phyloP scores from a whole-genome alignment of 2,329 filamentous ascomycete genomes.

The Ascochyta viciae-villosae region DNA sequence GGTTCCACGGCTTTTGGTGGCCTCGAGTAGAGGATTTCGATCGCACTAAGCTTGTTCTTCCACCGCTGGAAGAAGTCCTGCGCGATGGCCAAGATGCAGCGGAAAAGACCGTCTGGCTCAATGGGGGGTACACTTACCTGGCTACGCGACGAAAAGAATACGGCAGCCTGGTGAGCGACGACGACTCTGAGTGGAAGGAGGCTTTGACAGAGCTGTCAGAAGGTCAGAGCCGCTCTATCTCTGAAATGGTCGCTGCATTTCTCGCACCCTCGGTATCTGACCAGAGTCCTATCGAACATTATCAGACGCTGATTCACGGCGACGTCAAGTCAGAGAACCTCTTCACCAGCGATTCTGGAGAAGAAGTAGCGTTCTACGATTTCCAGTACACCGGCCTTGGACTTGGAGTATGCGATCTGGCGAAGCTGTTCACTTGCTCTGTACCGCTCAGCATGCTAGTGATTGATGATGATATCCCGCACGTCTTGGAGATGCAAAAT shows the following conservation, averaged over 20 bases:
- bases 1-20: slow-evolving; percentile 67
- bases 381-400: slow-evolving; percentile 73
- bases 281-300: slow-evolving; percentile 47
- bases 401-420: slow-evolving; percentile 69
- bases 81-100: slow-evolving; percentile 35
- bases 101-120: slow-evolving; percentile 60
- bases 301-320: slow-evolving; percentile 68
- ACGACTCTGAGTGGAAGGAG: slow-evolving; percentile 62
- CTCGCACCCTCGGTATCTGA: slow-evolving; percentile 52
- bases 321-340: slow-evolving; percentile 75
- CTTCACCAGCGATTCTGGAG: slow-evolving; percentile 61
- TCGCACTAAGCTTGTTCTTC: slow-evolving; percentile 54
- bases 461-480: slow-evolving; percentile 36
- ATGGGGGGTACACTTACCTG: slow-evolving; percentile 74
- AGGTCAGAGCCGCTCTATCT: slow-evolving; percentile 47
- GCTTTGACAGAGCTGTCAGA: slow-evolving; percentile 54
- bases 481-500: slow-evolving; percentile 57
- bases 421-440: slow-evolving; percentile 72
- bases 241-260: slow-evolving; percentile 62
- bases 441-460: slow-evolving; percentile 63
- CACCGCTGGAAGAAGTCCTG: slow-evolving; percentile 62
- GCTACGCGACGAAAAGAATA: slow-evolving; percentile 68
- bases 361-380: slow-evolving; percentile 69
- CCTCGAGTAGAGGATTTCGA: slow-evolving; percentile 32
- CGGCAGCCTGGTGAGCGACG: slow-evolving; percentile 54